A percentile compares a stretch with the other conserved stretches of the same genome.
These are phyloP conservation scores for Fusarium robinianum DNA, from an alignment of 2,329 filamentous ascomycete genomes.

Conservation along the genomic window DNA sequence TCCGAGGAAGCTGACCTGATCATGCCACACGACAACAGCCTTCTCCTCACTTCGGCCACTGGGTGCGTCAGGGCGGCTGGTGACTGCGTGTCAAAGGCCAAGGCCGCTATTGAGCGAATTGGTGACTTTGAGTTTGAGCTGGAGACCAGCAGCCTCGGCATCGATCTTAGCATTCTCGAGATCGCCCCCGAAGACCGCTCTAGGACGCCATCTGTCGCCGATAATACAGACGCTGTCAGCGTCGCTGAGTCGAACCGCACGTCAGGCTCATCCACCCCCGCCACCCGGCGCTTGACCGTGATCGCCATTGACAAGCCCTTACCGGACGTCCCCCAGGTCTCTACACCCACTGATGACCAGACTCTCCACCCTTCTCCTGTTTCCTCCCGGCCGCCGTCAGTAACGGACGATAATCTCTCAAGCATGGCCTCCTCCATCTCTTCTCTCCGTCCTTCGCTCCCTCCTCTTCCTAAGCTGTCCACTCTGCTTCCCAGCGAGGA, in stretches of 20 bases:
- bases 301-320: conserved; percentile 68
- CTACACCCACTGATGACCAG: conserved; percentile 43
- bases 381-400: conserved; percentile 50
- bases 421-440: conserved; percentile 53
- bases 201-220: conserved; percentile 40
- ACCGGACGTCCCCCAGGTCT: conserved; percentile 64
- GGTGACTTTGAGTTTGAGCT: conserved; percentile 90
- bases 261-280: conserved; percentile 43
- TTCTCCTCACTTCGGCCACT: conserved; percentile 78
- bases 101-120: conserved; percentile 81
- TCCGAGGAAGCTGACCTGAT: conserved; percentile 76
- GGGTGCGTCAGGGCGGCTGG: conserved; percentile 88
- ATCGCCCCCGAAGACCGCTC: conserved; percentile 42
- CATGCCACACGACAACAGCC: conserved; percentile 76
- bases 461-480: conserved; percentile 61
- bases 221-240: conserved; percentile 45
- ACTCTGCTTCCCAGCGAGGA: conserved; percentile 53
- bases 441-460: conserved; percentile 54
- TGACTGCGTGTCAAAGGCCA: conserved; percentile 87
- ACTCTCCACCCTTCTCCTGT: conserved; percentile 42
- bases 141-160: conserved; percentile 58
- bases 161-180: conserved; percentile 59
- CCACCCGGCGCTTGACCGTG: conserved; percentile 46
- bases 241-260: conserved; percentile 46
- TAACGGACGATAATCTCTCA: conserved; percentile 47